These are phyloP conservation scores for Salinomyces thailandicus DNA, from an alignment of 2,329 filamentous ascomycete genomes.

Conservation along the genomic window DNA sequence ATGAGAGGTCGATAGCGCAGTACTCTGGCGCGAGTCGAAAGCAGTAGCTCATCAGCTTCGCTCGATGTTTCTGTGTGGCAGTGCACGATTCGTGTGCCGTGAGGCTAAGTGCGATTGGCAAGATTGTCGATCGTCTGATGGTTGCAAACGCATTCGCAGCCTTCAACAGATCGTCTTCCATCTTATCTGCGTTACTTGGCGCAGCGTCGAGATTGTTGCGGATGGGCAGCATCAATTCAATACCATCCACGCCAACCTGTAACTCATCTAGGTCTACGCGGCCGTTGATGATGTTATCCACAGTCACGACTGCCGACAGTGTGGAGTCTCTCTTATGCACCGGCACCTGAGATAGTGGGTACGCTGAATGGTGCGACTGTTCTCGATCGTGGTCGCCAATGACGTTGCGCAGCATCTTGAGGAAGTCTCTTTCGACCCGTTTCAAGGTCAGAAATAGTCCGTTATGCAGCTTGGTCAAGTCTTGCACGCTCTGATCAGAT, in stretches of 20 bases:
- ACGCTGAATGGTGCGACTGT: constrained; percentile 51
- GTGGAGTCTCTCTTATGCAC: constrained; percentile 54
- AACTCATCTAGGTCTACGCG: constrained; percentile 53
- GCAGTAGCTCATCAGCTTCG: constrained; percentile 45
- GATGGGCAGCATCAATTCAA: constrained; percentile 40
- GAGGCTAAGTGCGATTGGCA: constrained; percentile 34
- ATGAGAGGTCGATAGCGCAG: constrained; percentile 48
- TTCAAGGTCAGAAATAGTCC: constrained; percentile 58
- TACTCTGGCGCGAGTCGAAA: constrained; percentile 53
- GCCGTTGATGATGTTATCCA: constrained; percentile 46
- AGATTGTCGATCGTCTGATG: constrained; percentile 53
- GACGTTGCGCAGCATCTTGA: constrained; percentile 56
- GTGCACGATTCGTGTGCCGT: not conserved
- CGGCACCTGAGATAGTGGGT: constrained; percentile 52
- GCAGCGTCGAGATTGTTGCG: not conserved
- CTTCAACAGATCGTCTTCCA: constrained; percentile 19
- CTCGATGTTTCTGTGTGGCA: not conserved
- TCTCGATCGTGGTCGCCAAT: constrained; percentile 43
- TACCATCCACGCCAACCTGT: constrained; percentile 56
- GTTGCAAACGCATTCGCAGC: constrained; percentile 44
- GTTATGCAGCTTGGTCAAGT: constrained; percentile 13
- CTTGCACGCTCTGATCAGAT: constrained; percentile 19
- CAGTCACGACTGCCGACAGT: constrained; percentile 53
- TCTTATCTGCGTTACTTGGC: not conserved
- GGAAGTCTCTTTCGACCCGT: constrained; percentile 56